A percentile compares a stretch with the other conserved stretches of the same genome.
These are phyloP conservation scores for Senecio squalidus DNA, from an alignment of 140 eudicot species.

Conservation along the genomic window DNA sequence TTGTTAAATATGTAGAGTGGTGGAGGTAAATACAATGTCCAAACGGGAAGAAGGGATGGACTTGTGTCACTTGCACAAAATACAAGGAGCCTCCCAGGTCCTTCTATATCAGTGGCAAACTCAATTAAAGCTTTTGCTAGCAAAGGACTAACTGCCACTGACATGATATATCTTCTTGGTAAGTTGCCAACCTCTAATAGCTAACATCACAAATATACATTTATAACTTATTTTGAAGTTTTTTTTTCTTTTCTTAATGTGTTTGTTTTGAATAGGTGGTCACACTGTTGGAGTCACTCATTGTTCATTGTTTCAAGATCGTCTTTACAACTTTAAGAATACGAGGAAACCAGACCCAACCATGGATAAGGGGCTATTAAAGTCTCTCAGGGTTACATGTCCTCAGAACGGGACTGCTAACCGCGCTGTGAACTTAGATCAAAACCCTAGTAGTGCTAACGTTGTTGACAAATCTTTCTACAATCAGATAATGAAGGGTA, in stretches of 20 bases:
- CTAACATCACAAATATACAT: too few species aligned
- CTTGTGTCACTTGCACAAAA: constrained; percentile 26
- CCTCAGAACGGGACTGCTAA: constrained; percentile 29
- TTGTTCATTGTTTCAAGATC: constrained; percentile 44
- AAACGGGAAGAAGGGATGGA: constrained; percentile 53
- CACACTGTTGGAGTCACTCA: constrained; percentile 65
- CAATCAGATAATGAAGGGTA: constrained; percentile 29
- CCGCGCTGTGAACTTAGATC: constrained; percentile 36
- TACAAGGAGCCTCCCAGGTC: constrained; percentile 31
- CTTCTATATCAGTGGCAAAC: constrained; percentile 24
- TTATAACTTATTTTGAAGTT: too few species aligned
- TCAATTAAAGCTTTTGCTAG: constrained; percentile 25
- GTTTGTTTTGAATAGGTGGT: constrained; percentile 34
- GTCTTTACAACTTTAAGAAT: constrained; percentile 52
- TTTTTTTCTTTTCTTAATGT: neutral
- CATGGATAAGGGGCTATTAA: constrained; percentile 30
- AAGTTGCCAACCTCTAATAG: too few species aligned
- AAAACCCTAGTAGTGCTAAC: constrained; percentile 26
- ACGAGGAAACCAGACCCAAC: constrained; percentile 49
- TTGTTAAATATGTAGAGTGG: constrained; percentile 25
- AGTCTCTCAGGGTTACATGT: constrained; percentile 18
- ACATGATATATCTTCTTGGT: constrained; percentile 47
- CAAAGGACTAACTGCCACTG: constrained; percentile 31
- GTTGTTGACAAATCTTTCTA: constrained; percentile 45
- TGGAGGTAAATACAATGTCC: constrained; percentile 34